Base-by-base conservation (phyloP, 805 yeast genomes). In the Lachancea lanzarotensis region DNA sequence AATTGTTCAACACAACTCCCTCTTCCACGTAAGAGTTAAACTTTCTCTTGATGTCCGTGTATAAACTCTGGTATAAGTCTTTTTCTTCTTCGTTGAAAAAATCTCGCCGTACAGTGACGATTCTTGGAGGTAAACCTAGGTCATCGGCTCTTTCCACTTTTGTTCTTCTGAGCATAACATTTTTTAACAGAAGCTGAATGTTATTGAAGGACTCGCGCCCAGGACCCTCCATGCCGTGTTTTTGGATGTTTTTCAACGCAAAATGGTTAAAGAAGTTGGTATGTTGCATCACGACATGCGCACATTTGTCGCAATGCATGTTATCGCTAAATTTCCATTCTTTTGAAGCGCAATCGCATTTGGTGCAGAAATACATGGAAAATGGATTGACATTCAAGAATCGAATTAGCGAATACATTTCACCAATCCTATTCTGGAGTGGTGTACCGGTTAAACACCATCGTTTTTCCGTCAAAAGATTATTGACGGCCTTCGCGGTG, bases 391-490 rank as follows among this genome's bases (percentile, higher is more conserved):
- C 72, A 52, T 82, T 78, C 67, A 93, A 66, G 59, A 88, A 93
- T 56, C 98, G 72, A 46, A 93, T 83, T 59, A 93, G 68, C 1
- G 98, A 90, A 64, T 93, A 93, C 72, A 93, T 76, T 68, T 93
- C 99, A 36, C 98, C 98, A 58, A 93, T 90, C 50, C 98, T 73
- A 62, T 93, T 93, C 58, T 93, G 99, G 51, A 93, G 70, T 1
- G 99, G 98, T 0, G 99, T 93, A 54, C 99, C 99, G 3, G 95
- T 79, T 26, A 93, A 64, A 65, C 99, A 93, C 84, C 96, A 86
- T 52, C 95, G 68, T 55, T 88, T 86, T 42, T 79, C 70, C 9
- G 95, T 79, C 27, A 73, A 67, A 45, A 93, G 66, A 47, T 72
- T 70, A 59, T 86, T 87, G 1, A 95, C 96, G 2, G 98, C 95